Percentiles rank a stretch among this genome's conserved stretches.
These are phyloP conservation scores for Typha latifolia DNA, from an alignment of 176 grass and related monocot species.

Conservation along the genomic window DNA sequence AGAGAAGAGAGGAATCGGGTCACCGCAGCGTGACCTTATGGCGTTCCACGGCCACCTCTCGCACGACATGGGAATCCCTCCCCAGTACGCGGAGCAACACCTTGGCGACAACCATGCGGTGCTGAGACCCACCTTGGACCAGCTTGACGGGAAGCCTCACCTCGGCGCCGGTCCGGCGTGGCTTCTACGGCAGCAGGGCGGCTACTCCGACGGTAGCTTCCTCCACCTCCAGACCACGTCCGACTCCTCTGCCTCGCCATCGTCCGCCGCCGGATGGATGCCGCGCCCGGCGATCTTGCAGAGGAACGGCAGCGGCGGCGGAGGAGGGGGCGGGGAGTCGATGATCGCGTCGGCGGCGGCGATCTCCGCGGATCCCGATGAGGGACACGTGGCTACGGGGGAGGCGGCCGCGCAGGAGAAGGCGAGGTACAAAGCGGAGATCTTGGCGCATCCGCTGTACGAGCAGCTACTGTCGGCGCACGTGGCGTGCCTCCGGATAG, in stretches of 20 bases:
- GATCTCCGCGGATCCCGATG: conserved; percentile 10
- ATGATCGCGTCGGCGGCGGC: conserved; percentile 2
- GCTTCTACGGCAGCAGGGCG: not conserved
- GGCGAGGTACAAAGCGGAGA: conserved; percentile 73
- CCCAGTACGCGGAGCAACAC: conserved; percentile 31
- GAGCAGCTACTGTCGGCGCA: conserved; percentile 85
- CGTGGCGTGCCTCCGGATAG: conserved; percentile 83
- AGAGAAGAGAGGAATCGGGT: no score
- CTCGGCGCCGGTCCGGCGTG: not conserved
- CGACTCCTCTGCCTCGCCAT: not conserved
- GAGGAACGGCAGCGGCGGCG: conserved; percentile 1
- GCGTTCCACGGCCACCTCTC: conserved; percentile 29
- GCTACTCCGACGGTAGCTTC: no score
- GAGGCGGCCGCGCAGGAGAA: conserved; percentile 22
- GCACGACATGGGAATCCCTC: conserved; percentile 3
- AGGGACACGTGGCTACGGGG: not conserved
- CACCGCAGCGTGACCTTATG: conserved; percentile 1
- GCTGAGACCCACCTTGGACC: conserved; percentile 10
- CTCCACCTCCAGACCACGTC: no score
- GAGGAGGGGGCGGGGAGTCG: conserved; percentile 42
- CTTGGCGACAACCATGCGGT: conserved; percentile 8
- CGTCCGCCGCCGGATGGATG: not conserved
- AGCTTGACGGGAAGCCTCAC: not conserved
- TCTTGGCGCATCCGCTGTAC: conserved; percentile 86
- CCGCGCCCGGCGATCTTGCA: conserved; percentile 1